A percentile compares a stretch with the other conserved stretches of the same genome.
These are phyloP conservation scores for Plasmodium cynomolgi DNA, from an alignment of 169 alveolate species.

Conservation along the genomic window DNA sequence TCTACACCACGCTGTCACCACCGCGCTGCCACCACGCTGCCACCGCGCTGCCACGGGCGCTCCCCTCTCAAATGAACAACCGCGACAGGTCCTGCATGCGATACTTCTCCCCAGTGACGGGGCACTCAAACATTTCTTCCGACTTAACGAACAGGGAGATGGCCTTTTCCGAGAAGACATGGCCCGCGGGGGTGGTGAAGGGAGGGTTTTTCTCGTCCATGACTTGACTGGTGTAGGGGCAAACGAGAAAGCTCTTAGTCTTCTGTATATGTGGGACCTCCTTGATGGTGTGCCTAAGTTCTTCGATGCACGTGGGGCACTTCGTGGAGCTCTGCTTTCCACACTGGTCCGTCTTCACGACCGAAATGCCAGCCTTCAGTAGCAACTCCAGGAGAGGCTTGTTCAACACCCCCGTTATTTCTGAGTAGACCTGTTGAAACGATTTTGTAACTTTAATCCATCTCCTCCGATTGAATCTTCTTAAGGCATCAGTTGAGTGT, in stretches of 20 bases:
- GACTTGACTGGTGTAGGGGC: constrained; percentile 88
- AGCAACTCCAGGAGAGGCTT: constrained; percentile 80
- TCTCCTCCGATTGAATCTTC: constrained; percentile 16
- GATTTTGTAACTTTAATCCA: constrained; percentile 44
- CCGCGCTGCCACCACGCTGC: neutral
- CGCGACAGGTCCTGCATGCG: constrained; percentile 77
- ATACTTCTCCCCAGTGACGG: constrained; percentile 76
- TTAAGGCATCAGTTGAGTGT: neutral
- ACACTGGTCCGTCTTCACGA: constrained; percentile 84
- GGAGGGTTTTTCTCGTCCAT: constrained; percentile 91
- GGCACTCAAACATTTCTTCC: constrained; percentile 79
- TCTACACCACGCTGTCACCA: neutral
- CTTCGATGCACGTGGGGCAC: constrained; percentile 89
- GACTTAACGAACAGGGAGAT: constrained; percentile 65
- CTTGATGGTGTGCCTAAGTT: constrained; percentile 80
- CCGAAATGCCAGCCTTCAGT: constrained; percentile 87
- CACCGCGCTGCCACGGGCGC: neutral
- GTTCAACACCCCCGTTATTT: constrained; percentile 54
- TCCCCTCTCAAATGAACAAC: constrained; percentile 74
- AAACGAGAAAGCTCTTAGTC: constrained; percentile 84
- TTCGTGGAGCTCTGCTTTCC: constrained; percentile 81
- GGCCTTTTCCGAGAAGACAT: constrained; percentile 84
- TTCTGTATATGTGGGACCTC: constrained; percentile 85
- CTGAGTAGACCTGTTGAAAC: constrained; percentile 47
- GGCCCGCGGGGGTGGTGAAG: constrained; percentile 87